Conservation (phyloP, 2,329 filamentous ascomycete species). For the Grosmannia clavigera region DNA sequence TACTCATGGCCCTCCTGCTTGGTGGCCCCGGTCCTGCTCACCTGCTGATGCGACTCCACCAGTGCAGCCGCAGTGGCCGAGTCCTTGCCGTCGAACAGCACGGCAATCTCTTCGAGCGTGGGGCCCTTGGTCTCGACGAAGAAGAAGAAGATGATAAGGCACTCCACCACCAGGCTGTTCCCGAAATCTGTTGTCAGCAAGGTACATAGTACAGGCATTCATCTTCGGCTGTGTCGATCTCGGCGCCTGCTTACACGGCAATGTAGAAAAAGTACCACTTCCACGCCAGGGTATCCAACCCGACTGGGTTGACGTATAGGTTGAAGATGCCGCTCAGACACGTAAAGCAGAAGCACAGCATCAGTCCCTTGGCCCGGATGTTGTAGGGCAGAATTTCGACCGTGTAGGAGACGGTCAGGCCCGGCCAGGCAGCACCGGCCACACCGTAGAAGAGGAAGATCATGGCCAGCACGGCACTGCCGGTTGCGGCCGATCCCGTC, state of each 20-base stretch:
- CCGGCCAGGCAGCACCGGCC: constrained; percentile 21
- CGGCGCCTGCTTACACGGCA: constrained; percentile 2
- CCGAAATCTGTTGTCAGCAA: neutral
- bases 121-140: constrained; percentile 15
- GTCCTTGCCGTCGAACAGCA: constrained; percentile 4
- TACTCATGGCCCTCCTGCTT: neutral
- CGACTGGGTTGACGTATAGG: constrained; percentile 28
- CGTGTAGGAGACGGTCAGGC: constrained; percentile 28
- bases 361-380: constrained; percentile 22
- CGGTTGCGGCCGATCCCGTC: neutral
- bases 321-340: constrained; percentile 21
- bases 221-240: too few relatives aligned
- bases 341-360: constrained; percentile 12
- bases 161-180: constrained; percentile 5
- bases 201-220: too few relatives aligned
- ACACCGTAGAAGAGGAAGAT: constrained; percentile 24
- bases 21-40: neutral
- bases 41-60: neutral
- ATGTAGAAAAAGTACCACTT: constrained; percentile 30
- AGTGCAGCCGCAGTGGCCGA: neutral
- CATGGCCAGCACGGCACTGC: constrained; percentile 20
- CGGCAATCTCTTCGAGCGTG: constrained; percentile 15
- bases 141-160: constrained; percentile 13
- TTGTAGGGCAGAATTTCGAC: constrained; percentile 31
- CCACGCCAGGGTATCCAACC: constrained; percentile 21